Evolutionary conservation across 345 rosid genomes (phyloP), one percentile per base, ranked within the genome.

Genomic region (Cardamine resedifolia): DNA sequence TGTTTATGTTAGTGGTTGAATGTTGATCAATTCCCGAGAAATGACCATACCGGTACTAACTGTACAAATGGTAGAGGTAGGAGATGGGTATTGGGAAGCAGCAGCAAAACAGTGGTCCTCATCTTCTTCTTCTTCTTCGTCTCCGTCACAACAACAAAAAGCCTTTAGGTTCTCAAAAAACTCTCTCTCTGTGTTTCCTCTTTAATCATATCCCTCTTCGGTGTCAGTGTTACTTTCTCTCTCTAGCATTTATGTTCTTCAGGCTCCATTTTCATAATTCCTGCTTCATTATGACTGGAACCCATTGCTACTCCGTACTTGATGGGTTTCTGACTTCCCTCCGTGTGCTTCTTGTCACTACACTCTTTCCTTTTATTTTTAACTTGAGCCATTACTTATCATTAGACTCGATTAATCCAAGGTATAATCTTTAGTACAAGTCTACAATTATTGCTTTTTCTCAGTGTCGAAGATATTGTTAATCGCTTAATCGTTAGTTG

Each of bases 181-280:
- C 21, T 70, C 56, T 67, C 50, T 30, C 62, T 67, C 73, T 74
- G 48, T 10, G 49, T 58, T 67, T 50, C 68, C 67, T 58, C 62
- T 74, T 51, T 74, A 67, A 41, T 50, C 68, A 74, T 50, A 20
- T 11, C 55, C 55, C n/a, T 39, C 44, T 59, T 55, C 10, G 51
- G 63, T 59, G 73, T 75, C 73, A 75, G 63, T 75, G 68, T 50
- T 50, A 21, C n/a, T 51, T 60, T 75, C 41, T 61, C 74, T 75
- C 74, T 60, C 69, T 53, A 24, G 51, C 49, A 41, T 61, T 75
- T 43, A 52, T 61, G 47, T 36, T 52, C 33, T 43, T 60, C 74
- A 61, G 78, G 26, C 10, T 66, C 62, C 47, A 50, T 66, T 66
- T 74, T 67, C 62, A 47, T 66, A 73, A 66, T 58, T 58, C 34